Base-by-base conservation (phyloP, 352 stramenopile species). In the Globisporangium alternatum region DNA sequence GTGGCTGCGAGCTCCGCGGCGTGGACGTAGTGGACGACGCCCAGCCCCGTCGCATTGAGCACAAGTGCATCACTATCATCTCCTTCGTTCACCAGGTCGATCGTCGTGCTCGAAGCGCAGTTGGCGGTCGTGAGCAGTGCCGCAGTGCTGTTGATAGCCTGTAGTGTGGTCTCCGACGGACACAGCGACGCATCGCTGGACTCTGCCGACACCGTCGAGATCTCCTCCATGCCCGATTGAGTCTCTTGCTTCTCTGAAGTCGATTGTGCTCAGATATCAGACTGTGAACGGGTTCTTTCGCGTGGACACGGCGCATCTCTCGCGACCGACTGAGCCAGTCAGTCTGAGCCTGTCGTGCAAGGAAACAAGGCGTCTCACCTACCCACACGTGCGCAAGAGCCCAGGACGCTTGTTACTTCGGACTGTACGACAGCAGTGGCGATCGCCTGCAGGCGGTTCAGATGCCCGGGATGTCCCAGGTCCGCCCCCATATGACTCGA, bases 11-110 rank as follows among this genome's bases (percentile, higher is more conserved):
- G 54, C 3, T 30, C 25, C 8, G 35, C 21, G 8, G 39, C 35
- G 62, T 62, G 54, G 13, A 63, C 21, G 31, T 64, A 64, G 28
- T 52, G 44, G 19, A 37, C 43, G 15, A 68, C 15, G 2, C 62
- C 55, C 25, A 64, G 9, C 2, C 10, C 7, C 37, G 63, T 56
- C 44, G 55, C 62, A 17, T 59, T n/a, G 22, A 68, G 47, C 10
- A 21, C 45, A 31, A 58, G 39, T 15, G 30, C 37, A 39, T 41
- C 28, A 21, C 9, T 22, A 45, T n/a, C 37, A 4, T 30, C 37
- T 15, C 17, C 1, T 41, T 48, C 21, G 7, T n/a, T 5, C 19
- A 25, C 10, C 56, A 58, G 21, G 5, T 28, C 3, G 39, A 65
- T 47, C 3, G 37, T 52, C 22, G 22, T 30, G 19, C 33, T 21